phyloP scores from a whole-genome alignment of 2,329 filamentous ascomycete genomes.

The Penicillium sp. region DNA sequence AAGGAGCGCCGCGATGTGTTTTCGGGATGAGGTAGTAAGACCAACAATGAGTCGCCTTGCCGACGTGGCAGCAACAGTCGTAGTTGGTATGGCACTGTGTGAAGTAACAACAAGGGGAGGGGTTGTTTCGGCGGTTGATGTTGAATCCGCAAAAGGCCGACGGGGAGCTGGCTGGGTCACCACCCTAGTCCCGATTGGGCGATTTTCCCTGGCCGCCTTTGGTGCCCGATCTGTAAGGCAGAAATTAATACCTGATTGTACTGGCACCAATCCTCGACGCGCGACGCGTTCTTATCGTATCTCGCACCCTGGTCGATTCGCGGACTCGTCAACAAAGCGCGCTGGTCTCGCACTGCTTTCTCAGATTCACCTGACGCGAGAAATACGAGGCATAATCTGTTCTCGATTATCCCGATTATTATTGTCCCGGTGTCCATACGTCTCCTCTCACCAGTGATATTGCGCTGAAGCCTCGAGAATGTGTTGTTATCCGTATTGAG shows the following conservation, averaged over 20 bases:
- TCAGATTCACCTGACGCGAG: neutral
- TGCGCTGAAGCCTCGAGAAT: constrained; percentile 22
- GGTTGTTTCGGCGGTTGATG: constrained; percentile 33
- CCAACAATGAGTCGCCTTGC: constrained; percentile 12
- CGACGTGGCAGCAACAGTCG: constrained; percentile 10
- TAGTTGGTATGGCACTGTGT: constrained; percentile 30
- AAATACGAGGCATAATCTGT: neutral
- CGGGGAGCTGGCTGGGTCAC: constrained; percentile 27
- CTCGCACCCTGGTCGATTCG: neutral
- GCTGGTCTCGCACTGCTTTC: constrained; percentile 15
- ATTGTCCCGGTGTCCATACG: neutral
- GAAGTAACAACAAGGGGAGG: constrained; percentile 27
- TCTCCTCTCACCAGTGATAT: constrained; percentile 13
- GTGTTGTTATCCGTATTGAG: constrained; percentile 22
- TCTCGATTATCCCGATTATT: neutral
- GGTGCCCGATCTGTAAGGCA: constrained; percentile 23
- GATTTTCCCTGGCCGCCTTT: constrained; percentile 26
- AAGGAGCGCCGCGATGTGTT: constrained; percentile 2
- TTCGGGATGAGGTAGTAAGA: constrained; percentile 5
- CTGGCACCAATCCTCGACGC: constrained; percentile 28
- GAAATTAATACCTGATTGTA: constrained; percentile 12
- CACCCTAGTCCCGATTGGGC: constrained; percentile 30
- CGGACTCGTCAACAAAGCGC: constrained; percentile 8
- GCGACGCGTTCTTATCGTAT: constrained; percentile 31
- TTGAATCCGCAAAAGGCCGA: constrained; percentile 42